phyloP scores from a whole-genome alignment of 352 stramenopile genomes.

The Pythium periplocum region DNA sequence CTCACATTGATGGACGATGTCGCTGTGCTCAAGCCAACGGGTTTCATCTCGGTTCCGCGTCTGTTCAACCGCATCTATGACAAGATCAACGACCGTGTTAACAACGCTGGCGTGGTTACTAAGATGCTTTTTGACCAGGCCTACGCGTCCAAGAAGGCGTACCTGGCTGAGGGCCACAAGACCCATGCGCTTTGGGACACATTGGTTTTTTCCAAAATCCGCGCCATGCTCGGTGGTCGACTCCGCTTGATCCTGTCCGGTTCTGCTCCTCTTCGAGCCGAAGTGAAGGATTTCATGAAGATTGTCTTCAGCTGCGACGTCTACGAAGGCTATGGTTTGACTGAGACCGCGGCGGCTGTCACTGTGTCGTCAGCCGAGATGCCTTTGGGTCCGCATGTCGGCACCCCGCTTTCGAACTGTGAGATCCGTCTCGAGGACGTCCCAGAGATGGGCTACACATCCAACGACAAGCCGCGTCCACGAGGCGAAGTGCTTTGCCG shows the following conservation, averaged over 20 bases:
- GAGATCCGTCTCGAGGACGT: conserved; percentile 92
- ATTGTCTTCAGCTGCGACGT: conserved; percentile 86
- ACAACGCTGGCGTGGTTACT: conserved; percentile 25
- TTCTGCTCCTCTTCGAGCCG: conserved; percentile 85
- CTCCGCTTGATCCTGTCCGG: conserved; percentile 90
- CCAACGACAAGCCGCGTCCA: conserved; percentile 39
- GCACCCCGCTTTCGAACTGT: conserved; percentile 64
- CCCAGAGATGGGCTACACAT: conserved; percentile 94
- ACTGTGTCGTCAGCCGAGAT: conserved; percentile 56
- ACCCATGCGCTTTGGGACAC: conserved; percentile 83
- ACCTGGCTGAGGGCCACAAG: conserved; percentile 28
- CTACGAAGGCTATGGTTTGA: conserved; percentile 93
- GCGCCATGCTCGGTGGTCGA: conserved; percentile 76
- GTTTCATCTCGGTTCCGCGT: conserved; percentile 89
- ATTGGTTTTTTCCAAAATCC: conserved; percentile 90
- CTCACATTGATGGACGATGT: conserved; percentile 91
- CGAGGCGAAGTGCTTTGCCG: conserved; percentile 44
- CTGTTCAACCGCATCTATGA: conserved; percentile 96
- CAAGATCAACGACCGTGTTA: conserved; percentile 79
- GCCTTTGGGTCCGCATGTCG: conserved; percentile 83
- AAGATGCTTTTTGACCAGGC: conserved; percentile 46
- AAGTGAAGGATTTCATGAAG: conserved; percentile 92
- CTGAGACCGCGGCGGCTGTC: conserved; percentile 81
- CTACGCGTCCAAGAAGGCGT: conserved; percentile 30
- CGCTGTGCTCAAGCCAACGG: conserved; percentile 83